A percentile compares a stretch with the other conserved stretches of the same genome.
phyloP scores from a whole-genome alignment of 179 eudicot genomes.

The Beta macrorhiza region DNA sequence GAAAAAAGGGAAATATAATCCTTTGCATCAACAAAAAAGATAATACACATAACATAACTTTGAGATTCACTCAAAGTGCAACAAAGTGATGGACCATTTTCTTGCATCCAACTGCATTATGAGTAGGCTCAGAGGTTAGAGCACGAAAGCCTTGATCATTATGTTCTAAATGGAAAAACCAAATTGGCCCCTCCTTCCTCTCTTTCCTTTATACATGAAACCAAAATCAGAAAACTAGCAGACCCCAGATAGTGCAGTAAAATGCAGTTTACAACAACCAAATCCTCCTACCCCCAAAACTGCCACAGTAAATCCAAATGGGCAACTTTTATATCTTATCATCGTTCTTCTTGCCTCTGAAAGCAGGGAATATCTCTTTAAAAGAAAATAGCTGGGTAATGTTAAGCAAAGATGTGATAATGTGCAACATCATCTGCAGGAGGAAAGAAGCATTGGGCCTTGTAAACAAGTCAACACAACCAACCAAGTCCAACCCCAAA shows the following conservation, averaged over 20 bases:
- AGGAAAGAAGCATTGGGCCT: background rate
- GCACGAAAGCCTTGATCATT: background rate
- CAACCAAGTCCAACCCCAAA: background rate
- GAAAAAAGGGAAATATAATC: too few relatives aligned
- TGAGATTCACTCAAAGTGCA: background rate
- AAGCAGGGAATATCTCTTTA: too few relatives aligned
- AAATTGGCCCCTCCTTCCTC: too few relatives aligned
- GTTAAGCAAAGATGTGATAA: too few relatives aligned
- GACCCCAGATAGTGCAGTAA: background rate
- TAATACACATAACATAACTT: background rate
- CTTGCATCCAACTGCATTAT: background rate
- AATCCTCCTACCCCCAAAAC: too few relatives aligned
- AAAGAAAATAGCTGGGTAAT: too few relatives aligned
- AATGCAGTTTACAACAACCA: background rate
- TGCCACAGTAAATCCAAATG: too few relatives aligned
- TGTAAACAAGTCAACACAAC: background rate
- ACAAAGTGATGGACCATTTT: conserved; percentile 8
- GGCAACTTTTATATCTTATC: too few relatives aligned
- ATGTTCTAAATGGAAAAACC: background rate
- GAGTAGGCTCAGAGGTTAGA: background rate
- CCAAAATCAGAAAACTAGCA: background rate
- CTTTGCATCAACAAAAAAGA: background rate
- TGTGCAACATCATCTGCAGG: background rate
- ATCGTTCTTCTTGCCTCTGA: too few relatives aligned
- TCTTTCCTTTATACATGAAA: background rate